phyloP scores from a whole-genome alignment of 306 rosid genomes.

The Fagus sylvatica region DNA sequence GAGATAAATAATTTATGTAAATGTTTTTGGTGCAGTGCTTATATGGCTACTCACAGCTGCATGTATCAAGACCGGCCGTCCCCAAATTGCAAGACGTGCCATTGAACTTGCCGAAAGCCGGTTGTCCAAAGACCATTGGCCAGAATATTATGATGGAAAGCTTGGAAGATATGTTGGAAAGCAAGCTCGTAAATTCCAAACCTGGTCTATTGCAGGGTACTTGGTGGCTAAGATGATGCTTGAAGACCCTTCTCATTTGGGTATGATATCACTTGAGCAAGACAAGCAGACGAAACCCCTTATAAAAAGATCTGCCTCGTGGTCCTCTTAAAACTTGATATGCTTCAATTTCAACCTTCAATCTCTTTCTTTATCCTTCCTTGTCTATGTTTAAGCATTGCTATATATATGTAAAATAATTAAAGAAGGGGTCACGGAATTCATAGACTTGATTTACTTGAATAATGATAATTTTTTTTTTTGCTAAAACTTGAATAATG shows the following conservation, averaged over 20 bases:
- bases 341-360: background rate
- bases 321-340: constrained; percentile 18
- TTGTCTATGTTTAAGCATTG: background rate
- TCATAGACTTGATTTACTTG: background rate
- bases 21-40: constrained; percentile 25
- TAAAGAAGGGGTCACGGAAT: background rate
- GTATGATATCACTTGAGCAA: constrained; percentile 37
- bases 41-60: constrained; percentile 42
- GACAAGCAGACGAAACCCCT: constrained; percentile 29
- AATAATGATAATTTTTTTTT: too few relatives aligned
- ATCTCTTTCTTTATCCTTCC: background rate
- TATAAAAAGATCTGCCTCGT: constrained; percentile 35
- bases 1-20: background rate
- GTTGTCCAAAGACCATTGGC: constrained; percentile 40
- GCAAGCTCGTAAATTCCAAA: constrained; percentile 35
- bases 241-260: constrained; percentile 41
- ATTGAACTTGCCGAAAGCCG: constrained; percentile 35
- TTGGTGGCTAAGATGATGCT: constrained; percentile 47
- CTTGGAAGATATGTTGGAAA: constrained; percentile 33
- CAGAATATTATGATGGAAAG: constrained; percentile 43
- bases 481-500: too few relatives aligned
- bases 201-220: constrained; percentile 43
- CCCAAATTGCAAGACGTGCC: constrained; percentile 37
- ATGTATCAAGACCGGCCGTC: constrained; percentile 35
- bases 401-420: background rate